Evolutionary conservation across 1,284 basidiomycete genomes (phyloP), one percentile per base, ranked within the genome.

Genomic region (Rhodotorula sp.): DNA sequence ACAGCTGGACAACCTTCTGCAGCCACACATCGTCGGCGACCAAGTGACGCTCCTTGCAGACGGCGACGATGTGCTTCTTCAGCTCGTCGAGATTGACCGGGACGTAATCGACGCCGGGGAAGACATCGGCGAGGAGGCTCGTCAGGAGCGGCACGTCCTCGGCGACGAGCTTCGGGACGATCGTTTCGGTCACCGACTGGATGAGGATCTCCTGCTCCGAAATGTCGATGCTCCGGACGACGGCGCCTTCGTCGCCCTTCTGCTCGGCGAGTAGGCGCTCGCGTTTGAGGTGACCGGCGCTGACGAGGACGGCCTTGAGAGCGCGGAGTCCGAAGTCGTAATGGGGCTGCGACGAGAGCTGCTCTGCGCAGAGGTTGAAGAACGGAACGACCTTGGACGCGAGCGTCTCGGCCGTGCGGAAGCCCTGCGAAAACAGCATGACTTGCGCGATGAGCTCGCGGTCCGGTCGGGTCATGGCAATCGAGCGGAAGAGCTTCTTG

Each of bases 281-380:
- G 75, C 97, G 90, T 83, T 99, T 99, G 78, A 99, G 86, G 73
- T 96, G 94, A 87, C 97, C 97, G 41, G 97, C 97, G 80, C 93
- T 96, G 46, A 93, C 90, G 56, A 99, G 86, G 5, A 99, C 97
- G 49, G 95, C 91, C 82, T 99, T 99, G 73, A 99, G 85, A 19
- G 97, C 97, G 78, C 97, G 93, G 53, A 99, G 86, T 83, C 97
- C 97, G 81, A 99, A 99, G 84, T 99, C 97, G 81, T 99, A 99
- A 84, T 99, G 97, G 3, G 96, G 93, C 80, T 99, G 97, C 49
- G 91, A 89, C 5, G 95, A 98, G 45, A 99, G 87, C 80, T 99
- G 96, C 80, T 99, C 95, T 73, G 93, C 89, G 79, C 96, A 99
- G 67, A 99, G 89, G 80, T 96, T 97, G 87, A 99, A 99, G 86